phyloP scores from a whole-genome alignment of 2,329 filamentous ascomycete species.

The Intubia oerlemansii region DNA sequence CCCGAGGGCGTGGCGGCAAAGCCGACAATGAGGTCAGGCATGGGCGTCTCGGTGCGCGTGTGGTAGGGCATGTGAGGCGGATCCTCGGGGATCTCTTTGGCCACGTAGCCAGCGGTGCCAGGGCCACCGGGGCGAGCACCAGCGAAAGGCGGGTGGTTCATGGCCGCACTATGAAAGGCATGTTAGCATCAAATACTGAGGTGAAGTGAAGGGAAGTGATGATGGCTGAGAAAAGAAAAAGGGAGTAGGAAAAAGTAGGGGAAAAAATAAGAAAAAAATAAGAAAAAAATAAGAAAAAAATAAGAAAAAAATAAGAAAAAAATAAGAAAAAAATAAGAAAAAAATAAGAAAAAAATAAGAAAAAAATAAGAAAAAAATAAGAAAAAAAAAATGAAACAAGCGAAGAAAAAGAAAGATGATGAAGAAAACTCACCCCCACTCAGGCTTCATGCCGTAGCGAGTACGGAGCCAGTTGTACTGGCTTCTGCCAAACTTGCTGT shows the following conservation, averaged over 20 bases:
- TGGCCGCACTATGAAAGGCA: slow-evolving; percentile 4
- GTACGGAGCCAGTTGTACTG: slow-evolving; percentile 8
- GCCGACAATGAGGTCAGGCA: too few species aligned
- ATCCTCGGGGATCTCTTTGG: slow-evolving; percentile 1
- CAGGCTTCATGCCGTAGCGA: slow-evolving; percentile 8
- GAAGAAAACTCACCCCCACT: slow-evolving; percentile 8
- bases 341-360: too few species aligned
- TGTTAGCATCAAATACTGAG: neutral
- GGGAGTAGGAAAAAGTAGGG: too few species aligned
- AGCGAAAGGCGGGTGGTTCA: slow-evolving; percentile 7
- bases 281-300: too few species aligned
- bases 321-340: too few species aligned
- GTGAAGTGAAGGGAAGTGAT: neutral
- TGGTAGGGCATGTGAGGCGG: slow-evolving; percentile 4
- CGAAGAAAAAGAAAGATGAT: neutral
- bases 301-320: too few species aligned
- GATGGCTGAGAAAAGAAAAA: neutral
- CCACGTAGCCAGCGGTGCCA: slow-evolving; percentile 4
- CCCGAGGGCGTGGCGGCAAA: too few species aligned
- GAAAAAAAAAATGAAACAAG: neutral
- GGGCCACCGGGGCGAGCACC: slow-evolving; percentile 5
- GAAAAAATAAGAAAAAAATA: too few species aligned
- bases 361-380: too few species aligned
- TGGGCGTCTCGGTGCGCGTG: too few species aligned
- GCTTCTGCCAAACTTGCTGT: slow-evolving; percentile 7